Percentiles rank a stretch among this genome's conserved stretches.
Conservation (phyloP, 1,284 basidiomycete species). For the Farysia itapuensis region DNA sequence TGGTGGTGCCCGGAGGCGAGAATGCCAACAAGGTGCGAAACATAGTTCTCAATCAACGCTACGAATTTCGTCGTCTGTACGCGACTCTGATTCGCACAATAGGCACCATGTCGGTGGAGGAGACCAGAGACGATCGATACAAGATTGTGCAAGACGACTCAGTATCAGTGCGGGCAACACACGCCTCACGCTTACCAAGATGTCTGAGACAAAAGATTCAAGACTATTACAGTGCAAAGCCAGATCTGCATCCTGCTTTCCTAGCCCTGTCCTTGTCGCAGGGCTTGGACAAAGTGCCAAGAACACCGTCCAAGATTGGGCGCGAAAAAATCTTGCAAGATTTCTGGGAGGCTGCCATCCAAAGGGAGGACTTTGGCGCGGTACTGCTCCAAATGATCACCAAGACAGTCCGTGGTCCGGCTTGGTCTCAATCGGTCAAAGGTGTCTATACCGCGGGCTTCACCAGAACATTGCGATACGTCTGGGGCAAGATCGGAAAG, state of each 20-base stretch:
- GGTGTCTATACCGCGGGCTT: constrained; percentile 58
- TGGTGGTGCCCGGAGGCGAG: constrained; percentile 85
- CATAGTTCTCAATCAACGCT: constrained; percentile 68
- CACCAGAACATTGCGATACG: constrained; percentile 44
- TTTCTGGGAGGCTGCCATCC: constrained; percentile 44
- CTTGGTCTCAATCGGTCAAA: constrained; percentile 54
- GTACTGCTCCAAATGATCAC: constrained; percentile 43
- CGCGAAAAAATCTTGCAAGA: constrained; percentile 24
- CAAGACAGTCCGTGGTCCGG: constrained; percentile 46
- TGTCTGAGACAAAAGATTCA: constrained; percentile 42
- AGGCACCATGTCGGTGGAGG: constrained; percentile 43
- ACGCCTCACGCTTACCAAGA: constrained; percentile 42
- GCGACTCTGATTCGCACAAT: constrained; percentile 63
- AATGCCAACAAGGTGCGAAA: constrained; percentile 92
- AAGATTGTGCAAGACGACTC: constrained; percentile 41
- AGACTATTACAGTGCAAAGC: constrained; percentile 34
- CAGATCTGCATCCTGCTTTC: constrained; percentile 43
- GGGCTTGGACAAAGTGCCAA: constrained; percentile 20
- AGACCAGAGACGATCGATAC: constrained; percentile 31
- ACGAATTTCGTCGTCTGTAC: constrained; percentile 85
- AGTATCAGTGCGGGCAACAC: constrained; percentile 21
- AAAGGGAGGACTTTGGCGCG: constrained; percentile 38
- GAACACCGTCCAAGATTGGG: constrained; percentile 11
- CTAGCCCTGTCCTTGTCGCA: constrained; percentile 43
- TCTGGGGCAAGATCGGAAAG: constrained; percentile 55